A percentile compares a stretch with the other conserved stretches of the same genome.
phyloP scores from a whole-genome alignment of 2,329 filamentous ascomycete species.

The Scolecobasidium constrictum region DNA sequence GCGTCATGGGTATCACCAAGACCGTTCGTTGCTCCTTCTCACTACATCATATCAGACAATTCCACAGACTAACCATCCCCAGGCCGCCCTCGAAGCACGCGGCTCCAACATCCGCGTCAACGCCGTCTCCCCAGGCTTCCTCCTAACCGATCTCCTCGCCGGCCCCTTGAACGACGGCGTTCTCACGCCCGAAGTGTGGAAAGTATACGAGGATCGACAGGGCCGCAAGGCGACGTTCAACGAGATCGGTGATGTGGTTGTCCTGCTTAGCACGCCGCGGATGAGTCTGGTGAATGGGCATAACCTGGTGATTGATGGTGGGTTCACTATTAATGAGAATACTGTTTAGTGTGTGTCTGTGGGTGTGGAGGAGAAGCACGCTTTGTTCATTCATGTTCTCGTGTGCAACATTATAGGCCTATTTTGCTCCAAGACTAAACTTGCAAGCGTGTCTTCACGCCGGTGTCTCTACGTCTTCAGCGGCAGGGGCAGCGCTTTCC shows the following conservation, averaged over 20 bases:
- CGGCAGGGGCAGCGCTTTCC: too few species aligned
- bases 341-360: too few species aligned
- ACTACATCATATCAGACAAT: slow-evolving; percentile 36
- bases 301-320: slow-evolving; percentile 36
- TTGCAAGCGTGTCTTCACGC: too few species aligned
- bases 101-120: slow-evolving; percentile 39
- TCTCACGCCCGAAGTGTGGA: slow-evolving; percentile 29
- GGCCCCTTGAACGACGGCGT: slow-evolving; percentile 15
- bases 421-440: too few species aligned
- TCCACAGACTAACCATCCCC: too few species aligned
- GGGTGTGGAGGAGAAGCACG: too few species aligned
- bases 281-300: slow-evolving; percentile 43
- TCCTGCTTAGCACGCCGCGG: slow-evolving; percentile 41
- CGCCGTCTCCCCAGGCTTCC: slow-evolving; percentile 45
- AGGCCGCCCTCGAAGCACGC: slow-evolving; percentile 20
- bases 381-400: too few species aligned
- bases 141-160: slow-evolving; percentile 31
- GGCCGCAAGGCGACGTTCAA: slow-evolving; percentile 35
- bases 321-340: background rate
- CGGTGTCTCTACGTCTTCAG: too few species aligned
- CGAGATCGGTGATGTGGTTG: slow-evolving; percentile 43
- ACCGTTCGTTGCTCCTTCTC: slow-evolving; percentile 44
- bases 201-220: slow-evolving; percentile 30
- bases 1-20: slow-evolving; percentile 42
- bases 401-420: too few species aligned